These are phyloP conservation scores for Phytophthora uliginosa DNA, from an alignment of 352 stramenopile species.

Conservation along the genomic window DNA sequence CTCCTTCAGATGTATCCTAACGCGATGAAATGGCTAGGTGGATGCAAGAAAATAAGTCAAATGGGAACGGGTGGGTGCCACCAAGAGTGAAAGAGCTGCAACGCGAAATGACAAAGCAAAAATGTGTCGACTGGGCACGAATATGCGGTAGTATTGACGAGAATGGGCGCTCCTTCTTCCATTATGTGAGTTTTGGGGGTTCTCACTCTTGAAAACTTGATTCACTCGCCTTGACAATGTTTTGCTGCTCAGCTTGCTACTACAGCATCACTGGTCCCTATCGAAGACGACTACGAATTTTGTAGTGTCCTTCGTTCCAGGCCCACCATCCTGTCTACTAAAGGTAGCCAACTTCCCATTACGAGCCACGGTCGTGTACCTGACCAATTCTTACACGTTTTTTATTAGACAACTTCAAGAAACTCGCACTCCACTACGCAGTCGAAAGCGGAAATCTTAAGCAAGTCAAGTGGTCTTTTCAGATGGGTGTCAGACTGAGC, in stretches of 20 bases:
- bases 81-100: constrained; percentile 60
- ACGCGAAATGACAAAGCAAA: constrained; percentile 21
- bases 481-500: constrained; percentile 35
- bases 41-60: constrained; percentile 12
- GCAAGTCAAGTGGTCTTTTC: constrained; percentile 50
- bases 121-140: constrained; percentile 40
- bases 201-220: background rate
- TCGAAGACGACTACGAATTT: constrained; percentile 35
- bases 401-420: constrained; percentile 47
- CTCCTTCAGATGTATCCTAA: background rate
- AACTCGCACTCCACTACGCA: constrained; percentile 63
- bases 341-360: constrained; percentile 30
- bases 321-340: constrained; percentile 29
- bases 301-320: constrained; percentile 38
- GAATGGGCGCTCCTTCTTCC: constrained; percentile 55
- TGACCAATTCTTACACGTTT: background rate
- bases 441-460: constrained; percentile 45
- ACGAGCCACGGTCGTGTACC: background rate
- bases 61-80: constrained; percentile 45
- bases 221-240: background rate
- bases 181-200: constrained; percentile 57
- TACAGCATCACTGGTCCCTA: constrained; percentile 10
- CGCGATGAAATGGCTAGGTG: constrained; percentile 9
- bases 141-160: constrained; percentile 48
- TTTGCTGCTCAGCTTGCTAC: constrained; percentile 29